A percentile compares a stretch with the other conserved stretches of the same genome.
These are phyloP conservation scores for Alternaria rosae DNA, from an alignment of 2,329 filamentous ascomycete species.

Conservation along the genomic window DNA sequence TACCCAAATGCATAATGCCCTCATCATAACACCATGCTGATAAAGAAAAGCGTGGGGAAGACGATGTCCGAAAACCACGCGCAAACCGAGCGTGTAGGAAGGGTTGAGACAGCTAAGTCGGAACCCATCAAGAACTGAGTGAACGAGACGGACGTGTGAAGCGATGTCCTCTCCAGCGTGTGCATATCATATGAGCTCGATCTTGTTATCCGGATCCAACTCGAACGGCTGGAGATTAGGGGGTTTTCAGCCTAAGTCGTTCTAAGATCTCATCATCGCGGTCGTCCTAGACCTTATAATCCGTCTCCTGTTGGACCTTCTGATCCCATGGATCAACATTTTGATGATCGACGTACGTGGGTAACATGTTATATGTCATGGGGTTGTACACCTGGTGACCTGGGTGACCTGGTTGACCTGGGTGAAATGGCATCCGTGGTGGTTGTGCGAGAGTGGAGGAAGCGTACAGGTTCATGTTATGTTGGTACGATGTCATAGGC, in stretches of 20 bases:
- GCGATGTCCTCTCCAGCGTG: background rate
- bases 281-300: background rate
- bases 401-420: background rate
- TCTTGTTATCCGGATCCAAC: too few relatives aligned
- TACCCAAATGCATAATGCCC: background rate
- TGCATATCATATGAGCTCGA: background rate
- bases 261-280: too few relatives aligned
- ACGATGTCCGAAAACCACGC: background rate
- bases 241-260: too few relatives aligned
- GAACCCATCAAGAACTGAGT: background rate
- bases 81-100: background rate
- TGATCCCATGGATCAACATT: background rate
- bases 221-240: too few relatives aligned
- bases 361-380: background rate
- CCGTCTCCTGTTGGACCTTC: background rate
- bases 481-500: background rate
- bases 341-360: background rate
- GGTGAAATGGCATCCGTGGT: background rate
- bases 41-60: background rate
- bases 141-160: background rate
- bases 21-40: constrained; percentile 1
- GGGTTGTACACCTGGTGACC: background rate
- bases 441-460: background rate
- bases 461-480: background rate
- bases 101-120: background rate